Percentiles rank a stretch among this genome's conserved stretches.
phyloP scores from a whole-genome alignment of 2,329 filamentous ascomycete genomes.

The Epichloe hybrida region DNA sequence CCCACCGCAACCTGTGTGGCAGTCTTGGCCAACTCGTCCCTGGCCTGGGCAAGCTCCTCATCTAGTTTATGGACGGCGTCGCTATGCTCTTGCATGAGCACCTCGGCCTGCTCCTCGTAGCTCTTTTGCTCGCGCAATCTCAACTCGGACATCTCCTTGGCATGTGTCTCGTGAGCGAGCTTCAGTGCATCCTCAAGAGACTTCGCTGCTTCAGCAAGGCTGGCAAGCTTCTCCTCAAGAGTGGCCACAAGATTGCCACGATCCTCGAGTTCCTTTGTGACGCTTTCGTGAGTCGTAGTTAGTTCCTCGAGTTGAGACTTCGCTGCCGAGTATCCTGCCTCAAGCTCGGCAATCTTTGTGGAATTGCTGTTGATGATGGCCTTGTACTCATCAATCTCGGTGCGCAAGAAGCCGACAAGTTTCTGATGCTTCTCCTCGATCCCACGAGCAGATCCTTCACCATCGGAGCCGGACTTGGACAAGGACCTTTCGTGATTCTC shows the following conservation, averaged over 20 bases:
- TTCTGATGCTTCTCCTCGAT: constrained; percentile 42
- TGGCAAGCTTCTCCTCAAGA: constrained; percentile 44
- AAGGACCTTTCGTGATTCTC: constrained; percentile 33
- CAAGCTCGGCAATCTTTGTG: constrained; percentile 57
- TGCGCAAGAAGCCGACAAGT: constrained; percentile 48
- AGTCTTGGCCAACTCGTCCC: constrained; percentile 51
- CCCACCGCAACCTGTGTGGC: constrained; percentile 49
- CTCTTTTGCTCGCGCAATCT: constrained; percentile 36
- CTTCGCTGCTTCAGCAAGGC: constrained; percentile 45
- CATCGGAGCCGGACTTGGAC: constrained; percentile 23
- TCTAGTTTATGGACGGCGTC: constrained; percentile 43
- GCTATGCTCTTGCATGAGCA: constrained; percentile 48
- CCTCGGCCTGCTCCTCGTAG: constrained; percentile 42
- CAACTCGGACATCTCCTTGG: constrained; percentile 35
- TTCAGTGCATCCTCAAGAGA: constrained; percentile 37
- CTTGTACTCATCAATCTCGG: constrained; percentile 72
- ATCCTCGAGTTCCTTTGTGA: constrained; percentile 27
- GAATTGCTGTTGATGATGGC: constrained; percentile 55
- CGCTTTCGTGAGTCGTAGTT: constrained; percentile 43
- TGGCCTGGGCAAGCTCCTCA: constrained; percentile 49
- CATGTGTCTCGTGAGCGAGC: constrained; percentile 35
- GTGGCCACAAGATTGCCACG: constrained; percentile 35
- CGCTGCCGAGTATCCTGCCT: constrained; percentile 54
- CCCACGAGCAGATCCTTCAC: constrained; percentile 30
- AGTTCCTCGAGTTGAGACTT: constrained; percentile 56